Evolutionary conservation across 2,329 filamentous ascomycete species (phyloP), one percentile per base, ranked within the genome.

Genomic region (Colletotrichum echinochloae): DNA sequence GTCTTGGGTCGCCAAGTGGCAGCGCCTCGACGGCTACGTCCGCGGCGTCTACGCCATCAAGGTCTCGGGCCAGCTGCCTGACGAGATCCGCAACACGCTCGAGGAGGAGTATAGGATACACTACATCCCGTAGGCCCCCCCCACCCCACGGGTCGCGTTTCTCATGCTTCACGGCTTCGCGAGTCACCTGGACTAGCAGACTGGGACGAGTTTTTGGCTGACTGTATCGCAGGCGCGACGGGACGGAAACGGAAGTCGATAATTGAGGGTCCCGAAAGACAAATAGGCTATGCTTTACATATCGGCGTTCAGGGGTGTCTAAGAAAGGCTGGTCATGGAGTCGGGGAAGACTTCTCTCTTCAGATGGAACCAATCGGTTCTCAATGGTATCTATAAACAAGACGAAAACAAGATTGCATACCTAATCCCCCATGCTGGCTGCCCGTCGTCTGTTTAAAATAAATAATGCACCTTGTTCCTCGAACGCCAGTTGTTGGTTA

Each of bases 1-100:
- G 75, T 97, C 93, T 77, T 99, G 96, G 96, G 94, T 98, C 59
- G 95, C 95, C n/a, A 93, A 94, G 79, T 98, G 95, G 92, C 94
- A 98, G 86, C 89, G 96, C 11, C 83, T 99, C 70, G 94, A 98
- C 79, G 90, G 89, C 65, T 98, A 97, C 80, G 92, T 96, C 62
- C 89, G 90, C 20, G 96, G 96, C 64, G 91, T 97, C 68, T 99
- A 99, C 83, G 96, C 96, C 23, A 93, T 94, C 66, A 98, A 98
- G 84, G 96, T 99, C 30, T 94, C 92, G 39, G 96, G 96, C 23
- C 90, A 93, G 78, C 81, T 92, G 70, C 90, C 90, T 6, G 90
- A 92, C 74, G 90, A 92, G 72, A 85, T 92, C 49, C 82, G 88
- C 55, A 83, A 85, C 28, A 83, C 85, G 54, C 82, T 92, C 67